phyloP scores from a whole-genome alignment of 1,284 basidiomycete genomes.

The Malassezia sp. region DNA sequence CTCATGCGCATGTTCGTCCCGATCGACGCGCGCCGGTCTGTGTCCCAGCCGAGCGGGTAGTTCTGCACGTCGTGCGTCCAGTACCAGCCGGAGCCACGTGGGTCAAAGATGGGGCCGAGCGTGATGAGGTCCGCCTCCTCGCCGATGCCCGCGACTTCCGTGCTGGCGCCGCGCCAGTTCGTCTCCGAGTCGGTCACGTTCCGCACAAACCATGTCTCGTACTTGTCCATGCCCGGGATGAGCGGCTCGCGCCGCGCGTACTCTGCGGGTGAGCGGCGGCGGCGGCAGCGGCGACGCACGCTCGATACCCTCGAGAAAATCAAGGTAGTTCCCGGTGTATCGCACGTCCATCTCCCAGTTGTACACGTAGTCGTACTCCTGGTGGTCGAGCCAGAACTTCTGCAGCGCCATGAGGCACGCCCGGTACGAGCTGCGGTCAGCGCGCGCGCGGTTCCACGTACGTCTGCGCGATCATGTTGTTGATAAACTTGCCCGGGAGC shows the following conservation, averaged over 20 bases:
- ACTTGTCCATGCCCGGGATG: conserved; percentile 44
- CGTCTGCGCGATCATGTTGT: conserved; percentile 46
- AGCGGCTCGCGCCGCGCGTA: conserved; percentile 42
- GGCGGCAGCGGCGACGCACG: too few species aligned
- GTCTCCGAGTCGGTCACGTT: conserved; percentile 38
- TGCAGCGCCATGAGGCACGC: conserved; percentile 46
- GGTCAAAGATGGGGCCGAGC: conserved; percentile 45
- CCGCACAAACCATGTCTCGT: conserved; percentile 43
- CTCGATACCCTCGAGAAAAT: conserved; percentile 44
- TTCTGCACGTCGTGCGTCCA: conserved; percentile 47
- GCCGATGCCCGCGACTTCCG: conserved; percentile 26
- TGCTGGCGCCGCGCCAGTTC: conserved; percentile 36
- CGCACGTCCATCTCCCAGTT: conserved; percentile 48
- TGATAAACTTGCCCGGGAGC: conserved; percentile 43
- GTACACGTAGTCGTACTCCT: conserved; percentile 45
- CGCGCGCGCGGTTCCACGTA: too few species aligned
- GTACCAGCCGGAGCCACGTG: conserved; percentile 45
- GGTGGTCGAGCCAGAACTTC: conserved; percentile 46
- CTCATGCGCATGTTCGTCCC: conserved; percentile 47
- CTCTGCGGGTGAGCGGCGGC: too few species aligned
- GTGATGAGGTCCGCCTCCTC: conserved; percentile 46
- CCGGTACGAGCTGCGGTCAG: conserved; percentile 45
- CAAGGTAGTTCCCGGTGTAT: conserved; percentile 46
- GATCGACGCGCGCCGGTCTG: conserved; percentile 43
- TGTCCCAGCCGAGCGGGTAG: conserved; percentile 38